A percentile compares a stretch with the other conserved stretches of the same genome.
These are phyloP conservation scores for Diaporthe helianthi DNA, from an alignment of 2,329 filamentous ascomycete species.

Conservation along the genomic window DNA sequence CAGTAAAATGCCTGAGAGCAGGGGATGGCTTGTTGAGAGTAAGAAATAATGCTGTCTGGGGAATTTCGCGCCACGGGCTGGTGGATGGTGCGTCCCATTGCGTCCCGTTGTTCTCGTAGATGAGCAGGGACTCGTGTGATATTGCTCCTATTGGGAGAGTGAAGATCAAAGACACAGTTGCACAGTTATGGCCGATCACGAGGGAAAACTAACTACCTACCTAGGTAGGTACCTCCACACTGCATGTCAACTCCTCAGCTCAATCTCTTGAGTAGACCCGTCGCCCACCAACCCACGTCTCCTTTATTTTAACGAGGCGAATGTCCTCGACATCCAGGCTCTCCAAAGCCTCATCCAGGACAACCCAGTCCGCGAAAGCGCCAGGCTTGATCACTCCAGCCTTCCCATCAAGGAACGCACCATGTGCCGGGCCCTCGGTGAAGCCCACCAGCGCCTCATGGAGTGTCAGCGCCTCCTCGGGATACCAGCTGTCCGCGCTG, in stretches of 20 bases:
- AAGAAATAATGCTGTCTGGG: not conserved
- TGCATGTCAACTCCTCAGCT: not conserved
- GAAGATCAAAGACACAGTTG: too few species aligned
- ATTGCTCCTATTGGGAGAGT: not conserved
- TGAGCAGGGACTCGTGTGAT: not conserved
- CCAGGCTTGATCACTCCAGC: slow-evolving; percentile 67
- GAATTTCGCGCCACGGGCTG: not conserved
- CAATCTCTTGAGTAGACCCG: slow-evolving; percentile 51
- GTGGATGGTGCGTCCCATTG: too few species aligned
- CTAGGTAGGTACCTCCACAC: not conserved
- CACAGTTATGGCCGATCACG: too few species aligned
- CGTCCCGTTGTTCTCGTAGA: too few species aligned
- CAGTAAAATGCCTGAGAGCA: not conserved
- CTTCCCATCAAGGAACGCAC: slow-evolving; percentile 63
- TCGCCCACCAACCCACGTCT: slow-evolving; percentile 73
- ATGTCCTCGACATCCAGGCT: slow-evolving; percentile 58
- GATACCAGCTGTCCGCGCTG: slow-evolving; percentile 62
- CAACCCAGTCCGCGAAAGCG: slow-evolving; percentile 73
- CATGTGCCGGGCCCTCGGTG: slow-evolving; percentile 64
- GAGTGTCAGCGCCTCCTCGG: slow-evolving; percentile 63
- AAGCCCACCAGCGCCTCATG: slow-evolving; percentile 69
- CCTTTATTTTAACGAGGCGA: slow-evolving; percentile 61
- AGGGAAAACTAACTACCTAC: too few species aligned
- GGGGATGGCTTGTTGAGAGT: not conserved
- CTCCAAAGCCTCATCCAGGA: slow-evolving; percentile 66